phyloP scores from a whole-genome alignment of 345 rosid species.

The Physaria fendleri region DNA sequence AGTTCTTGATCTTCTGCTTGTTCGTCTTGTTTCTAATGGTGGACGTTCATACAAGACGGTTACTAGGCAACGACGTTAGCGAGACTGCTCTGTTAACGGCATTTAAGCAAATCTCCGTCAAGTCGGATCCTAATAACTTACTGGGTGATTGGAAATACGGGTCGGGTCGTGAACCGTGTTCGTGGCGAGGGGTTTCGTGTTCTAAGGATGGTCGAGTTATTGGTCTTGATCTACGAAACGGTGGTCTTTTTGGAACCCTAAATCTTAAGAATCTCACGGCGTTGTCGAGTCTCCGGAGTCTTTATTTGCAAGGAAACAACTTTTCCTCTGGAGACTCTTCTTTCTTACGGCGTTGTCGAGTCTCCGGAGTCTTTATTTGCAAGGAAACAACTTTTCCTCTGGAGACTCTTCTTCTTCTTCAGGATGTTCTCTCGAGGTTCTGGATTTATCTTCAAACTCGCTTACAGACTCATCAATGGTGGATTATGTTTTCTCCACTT shows the following conservation, averaged over 20 bases:
- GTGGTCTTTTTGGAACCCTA: constrained; percentile 48
- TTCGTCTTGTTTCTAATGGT: constrained; percentile 14
- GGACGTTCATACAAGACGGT: not conserved
- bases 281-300: constrained; percentile 43
- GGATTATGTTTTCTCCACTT: constrained; percentile 38
- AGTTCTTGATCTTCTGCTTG: constrained; percentile 5
- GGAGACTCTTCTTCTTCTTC: constrained; percentile 27
- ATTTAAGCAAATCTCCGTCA: constrained; percentile 53
- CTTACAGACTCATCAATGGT: constrained; percentile 44
- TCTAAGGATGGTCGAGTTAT: constrained; percentile 43
- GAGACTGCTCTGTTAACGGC: constrained; percentile 35
- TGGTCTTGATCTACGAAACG: constrained; percentile 50
- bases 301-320: constrained; percentile 42
- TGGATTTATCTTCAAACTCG: constrained; percentile 66
- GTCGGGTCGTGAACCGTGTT: constrained; percentile 40
- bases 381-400: constrained; percentile 47
- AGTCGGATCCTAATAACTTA: constrained; percentile 47
- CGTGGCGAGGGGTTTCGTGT: constrained; percentile 73
- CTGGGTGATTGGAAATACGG: constrained; percentile 47
- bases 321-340: constrained; percentile 51
- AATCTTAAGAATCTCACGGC: constrained; percentile 49
- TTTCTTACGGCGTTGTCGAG: constrained; percentile 46
- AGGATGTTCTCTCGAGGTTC: constrained; percentile 42
- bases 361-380: constrained; percentile 45
- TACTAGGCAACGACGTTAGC: constrained; percentile 1